Percentiles rank a stretch among this genome's conserved stretches.
phyloP scores from a whole-genome alignment of 805 yeast species.

The Ogataea siamensis region DNA sequence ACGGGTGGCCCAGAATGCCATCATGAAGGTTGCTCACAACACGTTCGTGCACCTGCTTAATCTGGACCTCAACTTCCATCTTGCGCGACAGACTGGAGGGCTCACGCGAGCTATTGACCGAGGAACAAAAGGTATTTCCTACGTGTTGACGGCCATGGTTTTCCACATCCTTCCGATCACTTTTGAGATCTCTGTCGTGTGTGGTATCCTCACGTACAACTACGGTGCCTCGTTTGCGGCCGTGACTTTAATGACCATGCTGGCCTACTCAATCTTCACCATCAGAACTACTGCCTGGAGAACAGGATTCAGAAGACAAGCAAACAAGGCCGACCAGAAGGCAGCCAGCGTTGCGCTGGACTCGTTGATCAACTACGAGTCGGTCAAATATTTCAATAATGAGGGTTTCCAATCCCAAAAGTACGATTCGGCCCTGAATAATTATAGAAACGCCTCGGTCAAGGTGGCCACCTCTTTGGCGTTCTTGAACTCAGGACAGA shows the following conservation, averaged over 20 bases:
- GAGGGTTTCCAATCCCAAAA: constrained; percentile 76
- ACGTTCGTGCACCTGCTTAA: constrained; percentile 82
- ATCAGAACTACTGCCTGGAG: constrained; percentile 95
- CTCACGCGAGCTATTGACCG: constrained; percentile 94
- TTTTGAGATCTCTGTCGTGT: constrained; percentile 88
- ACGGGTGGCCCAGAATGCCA: constrained; percentile 91
- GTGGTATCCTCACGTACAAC: constrained; percentile 90
- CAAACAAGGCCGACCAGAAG: constrained; percentile 88
- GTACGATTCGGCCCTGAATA: constrained; percentile 70
- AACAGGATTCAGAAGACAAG: constrained; percentile 84
- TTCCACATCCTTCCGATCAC: constrained; percentile 93
- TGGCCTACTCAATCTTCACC: constrained; percentile 84
- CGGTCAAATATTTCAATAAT: constrained; percentile 92
- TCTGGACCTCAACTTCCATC: constrained; percentile 85
- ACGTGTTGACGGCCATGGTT: constrained; percentile 93
- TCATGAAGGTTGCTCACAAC: constrained; percentile 81
- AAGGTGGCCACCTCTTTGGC: constrained; percentile 85
- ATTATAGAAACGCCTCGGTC: constrained; percentile 72
- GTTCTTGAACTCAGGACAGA: constrained; percentile 76
- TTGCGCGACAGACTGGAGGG: constrained; percentile 93
- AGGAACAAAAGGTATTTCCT: constrained; percentile 96
- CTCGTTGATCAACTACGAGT: constrained; percentile 89
- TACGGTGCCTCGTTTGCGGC: constrained; percentile 88
- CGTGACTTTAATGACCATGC: constrained; percentile 83
- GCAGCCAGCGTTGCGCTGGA: constrained; percentile 96